Evolutionary conservation across 2,329 filamentous ascomycete genomes (phyloP).

Genomic region (Fusarium buxicola): DNA sequence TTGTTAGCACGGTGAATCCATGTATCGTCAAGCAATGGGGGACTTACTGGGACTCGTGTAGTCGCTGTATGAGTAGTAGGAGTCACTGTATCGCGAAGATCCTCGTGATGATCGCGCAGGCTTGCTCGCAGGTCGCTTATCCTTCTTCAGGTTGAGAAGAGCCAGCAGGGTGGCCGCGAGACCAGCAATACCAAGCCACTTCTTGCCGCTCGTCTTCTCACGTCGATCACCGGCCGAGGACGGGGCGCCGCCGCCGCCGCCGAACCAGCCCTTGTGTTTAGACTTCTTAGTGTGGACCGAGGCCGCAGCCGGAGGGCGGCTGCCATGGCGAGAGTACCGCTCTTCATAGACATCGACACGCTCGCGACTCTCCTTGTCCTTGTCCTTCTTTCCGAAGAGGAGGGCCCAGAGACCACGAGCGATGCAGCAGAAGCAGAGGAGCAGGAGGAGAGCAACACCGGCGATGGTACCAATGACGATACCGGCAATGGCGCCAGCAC

Average conservation of each 20-base stretch:
- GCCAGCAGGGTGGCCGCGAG: conserved; percentile 63
- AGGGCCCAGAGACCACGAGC: conserved; percentile 71
- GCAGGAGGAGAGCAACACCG: conserved; percentile 73
- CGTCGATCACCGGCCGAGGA: conserved; percentile 55
- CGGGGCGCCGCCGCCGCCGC: conserved; percentile 57
- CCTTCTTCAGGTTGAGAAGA: conserved; percentile 66
- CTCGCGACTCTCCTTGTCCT: conserved; percentile 63
- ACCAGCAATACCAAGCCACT: conserved; percentile 66
- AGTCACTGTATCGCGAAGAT: conserved; percentile 64
- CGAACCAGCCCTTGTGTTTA: conserved; percentile 68
- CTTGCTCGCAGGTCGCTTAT: conserved; percentile 59
- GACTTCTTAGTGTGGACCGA: conserved; percentile 62
- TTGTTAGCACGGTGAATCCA: conserved; percentile 32
- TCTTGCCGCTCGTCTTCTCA: conserved; percentile 60
- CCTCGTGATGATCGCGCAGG: conserved; percentile 52
- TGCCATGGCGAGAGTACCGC: conserved; percentile 64
- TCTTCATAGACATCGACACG: conserved; percentile 73
- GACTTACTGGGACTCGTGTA: conserved; percentile 65
- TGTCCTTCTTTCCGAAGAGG: conserved; percentile 70
- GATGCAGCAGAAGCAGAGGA: conserved; percentile 81
- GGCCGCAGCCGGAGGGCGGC: conserved; percentile 48
- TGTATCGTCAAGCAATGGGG: conserved; percentile 4
- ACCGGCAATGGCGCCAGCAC: conserved; percentile 80
- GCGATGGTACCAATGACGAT: conserved; percentile 81
- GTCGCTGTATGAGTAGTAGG: conserved; percentile 65